These are phyloP conservation scores for Marchantia paleacea DNA, from an alignment of 225 moss, liverwort and hornwort genomes.

Conservation along the genomic window DNA sequence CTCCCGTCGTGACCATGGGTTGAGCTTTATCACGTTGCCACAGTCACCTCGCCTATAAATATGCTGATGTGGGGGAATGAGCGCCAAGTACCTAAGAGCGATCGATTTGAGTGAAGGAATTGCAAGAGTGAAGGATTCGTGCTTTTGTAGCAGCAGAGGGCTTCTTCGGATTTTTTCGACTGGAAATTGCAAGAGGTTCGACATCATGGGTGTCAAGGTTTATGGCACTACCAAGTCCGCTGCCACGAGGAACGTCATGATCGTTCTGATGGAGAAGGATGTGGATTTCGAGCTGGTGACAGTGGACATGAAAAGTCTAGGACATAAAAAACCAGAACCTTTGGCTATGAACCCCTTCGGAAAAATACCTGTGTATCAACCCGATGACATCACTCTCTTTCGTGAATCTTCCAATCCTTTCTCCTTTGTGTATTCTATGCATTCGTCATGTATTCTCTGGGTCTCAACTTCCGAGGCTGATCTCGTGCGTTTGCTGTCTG, in stretches of 20 bases:
- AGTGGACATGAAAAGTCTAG: slow-evolving; percentile 4
- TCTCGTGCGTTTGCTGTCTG: too few relatives aligned
- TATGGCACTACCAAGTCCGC: slow-evolving; percentile 2
- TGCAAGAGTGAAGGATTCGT: too few relatives aligned
- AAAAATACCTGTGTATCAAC: slow-evolving; percentile 18
- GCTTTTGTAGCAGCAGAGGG: neutral
- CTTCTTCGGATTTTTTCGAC: neutral
- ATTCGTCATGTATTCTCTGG: neutral
- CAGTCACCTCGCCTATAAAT: too few relatives aligned
- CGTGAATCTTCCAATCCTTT: slow-evolving; percentile 1
- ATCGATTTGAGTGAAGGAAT: too few relatives aligned
- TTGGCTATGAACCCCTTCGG: slow-evolving; percentile 26
- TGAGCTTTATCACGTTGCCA: too few relatives aligned
- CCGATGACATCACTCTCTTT: slow-evolving; percentile 19
- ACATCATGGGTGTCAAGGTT: slow-evolving; percentile 9
- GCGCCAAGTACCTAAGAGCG: too few relatives aligned
- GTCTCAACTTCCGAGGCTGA: too few relatives aligned
- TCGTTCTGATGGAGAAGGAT: slow-evolving; percentile 12
- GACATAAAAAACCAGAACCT: slow-evolving; percentile 15
- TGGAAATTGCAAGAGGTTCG: neutral
- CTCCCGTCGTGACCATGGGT: too few relatives aligned
- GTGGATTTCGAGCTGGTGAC: slow-evolving; percentile 27
- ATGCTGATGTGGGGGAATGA: too few relatives aligned
- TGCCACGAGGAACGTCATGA: slow-evolving; percentile 11
- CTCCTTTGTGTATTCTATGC: neutral